A percentile compares a stretch with the other conserved stretches of the same genome.
These are phyloP conservation scores for Coemansia reversa DNA, from an alignment of 192 early-diverging fungal genomes.

Conservation along the genomic window DNA sequence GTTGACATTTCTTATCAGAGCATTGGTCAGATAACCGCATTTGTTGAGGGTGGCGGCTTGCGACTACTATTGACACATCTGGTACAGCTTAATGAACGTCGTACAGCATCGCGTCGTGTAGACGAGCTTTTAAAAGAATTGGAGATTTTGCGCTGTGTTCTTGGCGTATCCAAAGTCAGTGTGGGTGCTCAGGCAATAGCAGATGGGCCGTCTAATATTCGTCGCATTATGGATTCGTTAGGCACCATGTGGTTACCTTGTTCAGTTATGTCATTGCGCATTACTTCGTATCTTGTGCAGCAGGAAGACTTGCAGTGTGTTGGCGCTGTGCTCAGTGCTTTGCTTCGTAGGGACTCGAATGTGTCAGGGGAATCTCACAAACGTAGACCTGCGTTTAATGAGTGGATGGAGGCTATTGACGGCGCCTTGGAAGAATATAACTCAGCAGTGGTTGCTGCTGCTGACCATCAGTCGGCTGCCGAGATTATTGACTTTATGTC, in stretches of 20 bases:
- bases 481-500: slow-evolving; percentile 27
- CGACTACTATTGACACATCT: slow-evolving; percentile 40
- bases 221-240: slow-evolving; percentile 38
- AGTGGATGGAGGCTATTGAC: slow-evolving; percentile 51
- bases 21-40: slow-evolving; percentile 39
- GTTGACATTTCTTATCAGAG: slow-evolving; percentile 48
- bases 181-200: slow-evolving; percentile 19
- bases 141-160: slow-evolving; percentile 44
- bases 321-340: slow-evolving; percentile 14
- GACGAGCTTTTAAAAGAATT: slow-evolving; percentile 48
- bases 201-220: slow-evolving; percentile 18
- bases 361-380: slow-evolving; percentile 3
- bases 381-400: slow-evolving; percentile 33
- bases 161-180: slow-evolving; percentile 32
- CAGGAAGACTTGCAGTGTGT: slow-evolving; percentile 18
- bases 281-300: slow-evolving; percentile 29
- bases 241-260: slow-evolving; percentile 42
- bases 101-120: slow-evolving; percentile 23
- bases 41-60: slow-evolving; percentile 45
- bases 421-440: slow-evolving; percentile 25
- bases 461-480: slow-evolving; percentile 11
- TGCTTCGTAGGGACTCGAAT: slow-evolving; percentile 37
- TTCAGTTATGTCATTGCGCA: slow-evolving; percentile 34
- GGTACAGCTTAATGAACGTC: slow-evolving; percentile 41
- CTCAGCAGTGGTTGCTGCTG: neutral